phyloP scores from a whole-genome alignment of 352 stramenopile species.

The Pythium phragmitis region DNA sequence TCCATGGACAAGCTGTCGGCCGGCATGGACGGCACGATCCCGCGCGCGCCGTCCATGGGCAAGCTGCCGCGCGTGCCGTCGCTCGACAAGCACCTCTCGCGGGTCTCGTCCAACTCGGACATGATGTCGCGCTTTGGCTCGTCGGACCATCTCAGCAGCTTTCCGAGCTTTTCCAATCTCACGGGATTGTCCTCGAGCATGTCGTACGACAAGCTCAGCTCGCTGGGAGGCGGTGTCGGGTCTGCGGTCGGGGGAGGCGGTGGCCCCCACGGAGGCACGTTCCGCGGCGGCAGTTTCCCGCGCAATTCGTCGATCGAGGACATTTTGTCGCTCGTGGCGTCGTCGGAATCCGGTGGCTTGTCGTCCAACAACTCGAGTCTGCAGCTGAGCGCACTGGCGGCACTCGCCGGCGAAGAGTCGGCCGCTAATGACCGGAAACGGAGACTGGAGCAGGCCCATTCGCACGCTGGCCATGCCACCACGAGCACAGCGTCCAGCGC shows the following conservation, averaged over 20 bases:
- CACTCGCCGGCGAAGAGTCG: conserved; percentile 65
- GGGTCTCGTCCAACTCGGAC: conserved; percentile 56
- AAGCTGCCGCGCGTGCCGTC: conserved; percentile 65
- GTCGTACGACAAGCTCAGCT: conserved; percentile 77
- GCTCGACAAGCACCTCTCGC: conserved; percentile 37
- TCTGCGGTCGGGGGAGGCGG: neutral
- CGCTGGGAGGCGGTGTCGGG: conserved; percentile 26
- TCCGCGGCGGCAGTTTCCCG: conserved; percentile 44
- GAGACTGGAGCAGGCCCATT: conserved; percentile 35
- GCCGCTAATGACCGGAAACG: conserved; percentile 62
- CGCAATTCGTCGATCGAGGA: conserved; percentile 88
- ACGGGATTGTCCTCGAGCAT: conserved; percentile 57
- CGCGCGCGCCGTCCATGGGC: conserved; percentile 61
- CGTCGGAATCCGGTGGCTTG: conserved; percentile 55
- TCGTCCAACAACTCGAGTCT: conserved; percentile 54
- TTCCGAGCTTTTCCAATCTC: conserved; percentile 78
- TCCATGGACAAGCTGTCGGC: conserved; percentile 68
- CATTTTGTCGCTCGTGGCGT: conserved; percentile 82
- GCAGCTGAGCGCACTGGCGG: conserved; percentile 64
- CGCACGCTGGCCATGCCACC: neutral
- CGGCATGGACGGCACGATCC: conserved; percentile 45
- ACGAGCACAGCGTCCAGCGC: conserved; percentile 3
- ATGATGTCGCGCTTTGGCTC: conserved; percentile 73
- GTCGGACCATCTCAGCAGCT: conserved; percentile 68
- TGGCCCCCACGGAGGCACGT: neutral